phyloP scores from a whole-genome alignment of 2,329 filamentous ascomycete genomes.

The Eutypella sp. region DNA sequence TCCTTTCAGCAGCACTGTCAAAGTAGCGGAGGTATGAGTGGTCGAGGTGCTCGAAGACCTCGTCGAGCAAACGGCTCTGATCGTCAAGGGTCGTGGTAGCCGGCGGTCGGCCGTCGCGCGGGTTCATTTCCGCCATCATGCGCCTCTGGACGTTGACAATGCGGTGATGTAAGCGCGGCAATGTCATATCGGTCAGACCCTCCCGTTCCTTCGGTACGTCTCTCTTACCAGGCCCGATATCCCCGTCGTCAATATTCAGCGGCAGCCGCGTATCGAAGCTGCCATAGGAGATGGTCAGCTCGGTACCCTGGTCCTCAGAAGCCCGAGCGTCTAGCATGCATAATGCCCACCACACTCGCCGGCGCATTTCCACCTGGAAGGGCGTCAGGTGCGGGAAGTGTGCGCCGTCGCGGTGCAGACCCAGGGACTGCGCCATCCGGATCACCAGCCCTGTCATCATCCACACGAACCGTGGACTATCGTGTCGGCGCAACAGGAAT shows the following conservation, averaged over 20 bases:
- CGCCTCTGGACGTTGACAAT: slow-evolving; percentile 31
- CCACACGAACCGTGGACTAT: slow-evolving; percentile 42
- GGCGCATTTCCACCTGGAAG: slow-evolving; percentile 56
- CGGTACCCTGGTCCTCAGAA: slow-evolving; percentile 59
- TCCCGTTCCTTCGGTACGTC: slow-evolving; percentile 30
- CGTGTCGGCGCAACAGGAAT: slow-evolving; percentile 43
- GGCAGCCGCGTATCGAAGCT: slow-evolving; percentile 55
- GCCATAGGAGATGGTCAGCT: slow-evolving; percentile 52
- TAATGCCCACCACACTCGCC: slow-evolving; percentile 57
- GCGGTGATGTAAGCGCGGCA: slow-evolving; percentile 33
- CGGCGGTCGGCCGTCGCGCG: slow-evolving; percentile 16
- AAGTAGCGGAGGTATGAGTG: slow-evolving; percentile 37
- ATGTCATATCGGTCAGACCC: slow-evolving; percentile 43
- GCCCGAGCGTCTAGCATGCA: slow-evolving; percentile 56
- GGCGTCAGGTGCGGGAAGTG: slow-evolving; percentile 47
- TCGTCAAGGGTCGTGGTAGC: slow-evolving; percentile 28
- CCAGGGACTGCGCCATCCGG: slow-evolving; percentile 54
- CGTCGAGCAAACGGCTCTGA: slow-evolving; percentile 26
- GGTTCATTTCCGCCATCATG: slow-evolving; percentile 29
- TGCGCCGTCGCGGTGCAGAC: slow-evolving; percentile 54
- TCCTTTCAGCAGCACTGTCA: slow-evolving; percentile 16
- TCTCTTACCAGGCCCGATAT: slow-evolving; percentile 34
- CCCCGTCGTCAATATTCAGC: slow-evolving; percentile 43
- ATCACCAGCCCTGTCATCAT: slow-evolving; percentile 54
- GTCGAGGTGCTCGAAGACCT: slow-evolving; percentile 30